Percentiles rank a stretch among this genome's conserved stretches.
phyloP scores from a whole-genome alignment of 148 eudicot species.

The Hydrangea macrophylla region DNA sequence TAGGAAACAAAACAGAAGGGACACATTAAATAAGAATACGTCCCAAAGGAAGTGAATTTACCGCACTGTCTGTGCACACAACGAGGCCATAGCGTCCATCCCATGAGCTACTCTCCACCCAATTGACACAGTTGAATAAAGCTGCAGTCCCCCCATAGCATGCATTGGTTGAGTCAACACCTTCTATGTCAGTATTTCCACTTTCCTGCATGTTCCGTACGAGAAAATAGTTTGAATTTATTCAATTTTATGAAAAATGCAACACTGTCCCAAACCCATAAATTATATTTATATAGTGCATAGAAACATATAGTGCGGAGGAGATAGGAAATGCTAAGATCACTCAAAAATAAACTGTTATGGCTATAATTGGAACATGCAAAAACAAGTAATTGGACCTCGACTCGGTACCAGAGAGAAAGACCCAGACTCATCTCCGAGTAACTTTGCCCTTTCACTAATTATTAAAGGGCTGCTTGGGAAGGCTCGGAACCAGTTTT shows the following conservation, averaged over 20 bases:
- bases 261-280: neutral
- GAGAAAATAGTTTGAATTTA: constrained; percentile 11
- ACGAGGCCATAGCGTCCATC: constrained; percentile 98
- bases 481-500: too few species aligned
- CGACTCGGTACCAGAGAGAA: neutral
- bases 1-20: constrained; percentile 3
- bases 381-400: neutral
- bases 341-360: neutral
- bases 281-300: too few species aligned
- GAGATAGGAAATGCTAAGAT: neutral
- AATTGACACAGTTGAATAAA: constrained; percentile 84
- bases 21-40: too few species aligned
- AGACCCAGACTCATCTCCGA: neutral
- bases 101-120: constrained; percentile 99
- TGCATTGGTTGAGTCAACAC: constrained; percentile 96
- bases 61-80: constrained; percentile 98
- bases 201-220: constrained; percentile 40
- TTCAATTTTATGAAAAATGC: neutral
- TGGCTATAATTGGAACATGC: neutral
- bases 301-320: neutral
- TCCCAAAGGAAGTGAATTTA: constrained; percentile 32
- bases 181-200: constrained; percentile 97
- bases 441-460: neutral
- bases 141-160: constrained; percentile 99
- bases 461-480: too few species aligned